Evolutionary conservation across 345 rosid genomes (phyloP).

Genomic region (Linum lewisii): DNA sequence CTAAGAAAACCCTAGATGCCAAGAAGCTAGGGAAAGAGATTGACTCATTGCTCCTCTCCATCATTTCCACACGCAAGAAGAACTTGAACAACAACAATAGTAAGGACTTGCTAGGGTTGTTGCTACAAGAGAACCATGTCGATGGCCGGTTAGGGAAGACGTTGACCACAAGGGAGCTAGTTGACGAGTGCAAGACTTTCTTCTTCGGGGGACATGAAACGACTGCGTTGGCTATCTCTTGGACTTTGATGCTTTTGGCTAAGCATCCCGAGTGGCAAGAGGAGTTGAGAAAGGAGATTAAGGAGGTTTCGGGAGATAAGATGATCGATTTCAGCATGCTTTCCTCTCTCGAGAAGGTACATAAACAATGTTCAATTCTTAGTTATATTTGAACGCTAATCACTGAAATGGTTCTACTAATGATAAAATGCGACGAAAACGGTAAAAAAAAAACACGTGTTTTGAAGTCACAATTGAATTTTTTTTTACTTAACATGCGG

Average conservation of each 20-base stretch:
- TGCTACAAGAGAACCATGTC: constrained; percentile 1
- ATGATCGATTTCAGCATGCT: constrained; percentile 49
- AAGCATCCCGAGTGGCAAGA: constrained; percentile 72
- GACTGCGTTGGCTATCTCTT: constrained; percentile 71
- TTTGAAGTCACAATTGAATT: too few species aligned
- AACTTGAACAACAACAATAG: constrained; percentile 11
- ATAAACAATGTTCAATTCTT: too few species aligned
- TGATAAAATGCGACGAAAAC: too few species aligned
- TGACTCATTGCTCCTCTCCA: constrained; percentile 47
- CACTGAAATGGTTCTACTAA: too few species aligned
- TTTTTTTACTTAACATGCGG: too few species aligned
- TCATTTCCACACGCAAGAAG: constrained; percentile 40
- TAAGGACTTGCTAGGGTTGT: constrained; percentile 47
- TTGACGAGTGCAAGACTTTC: constrained; percentile 93
- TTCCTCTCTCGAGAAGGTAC: constrained; percentile 84
- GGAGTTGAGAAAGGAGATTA: constrained; percentile 65
- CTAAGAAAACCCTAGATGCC: constrained; percentile 42
- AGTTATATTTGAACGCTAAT: too few species aligned
- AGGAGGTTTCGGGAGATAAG: constrained; percentile 47
- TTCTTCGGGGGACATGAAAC: constrained; percentile 96
- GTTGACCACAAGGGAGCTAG: constrained; percentile 47
- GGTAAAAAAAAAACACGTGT: too few species aligned
- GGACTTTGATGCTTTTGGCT: constrained; percentile 84
- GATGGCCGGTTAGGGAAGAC: constrained; percentile 34
- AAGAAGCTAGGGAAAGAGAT: constrained; percentile 58